phyloP scores from a whole-genome alignment of 108 stramenopile species.

The Nitzschia sp. region DNA sequence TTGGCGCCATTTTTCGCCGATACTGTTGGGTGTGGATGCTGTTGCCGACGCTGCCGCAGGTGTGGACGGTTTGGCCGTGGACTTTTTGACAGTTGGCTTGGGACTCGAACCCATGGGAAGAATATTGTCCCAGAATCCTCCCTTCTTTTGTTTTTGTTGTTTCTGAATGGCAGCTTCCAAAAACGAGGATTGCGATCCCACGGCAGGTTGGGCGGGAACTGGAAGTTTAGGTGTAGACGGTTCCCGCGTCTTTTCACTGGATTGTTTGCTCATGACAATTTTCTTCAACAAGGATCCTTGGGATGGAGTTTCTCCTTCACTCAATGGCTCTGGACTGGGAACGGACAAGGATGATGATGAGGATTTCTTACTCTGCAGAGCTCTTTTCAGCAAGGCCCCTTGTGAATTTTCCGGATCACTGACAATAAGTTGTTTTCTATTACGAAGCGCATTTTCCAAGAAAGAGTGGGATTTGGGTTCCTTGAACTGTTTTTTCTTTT shows the following conservation, averaged over 20 bases:
- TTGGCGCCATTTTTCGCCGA: too few species aligned
- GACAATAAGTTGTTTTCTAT: too few species aligned
- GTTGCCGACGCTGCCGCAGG: background rate
- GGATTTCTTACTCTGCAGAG: too few species aligned
- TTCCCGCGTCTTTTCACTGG: background rate
- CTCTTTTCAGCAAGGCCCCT: too few species aligned
- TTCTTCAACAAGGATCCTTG: background rate
- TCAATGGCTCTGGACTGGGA: background rate
- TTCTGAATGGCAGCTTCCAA: constrained; percentile 9
- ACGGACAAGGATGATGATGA: too few species aligned
- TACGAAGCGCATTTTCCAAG: too few species aligned
- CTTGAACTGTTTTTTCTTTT: too few species aligned
- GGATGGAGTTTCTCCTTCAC: background rate
- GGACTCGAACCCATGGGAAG: background rate
- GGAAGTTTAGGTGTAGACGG: background rate
- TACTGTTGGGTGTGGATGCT: too few species aligned
- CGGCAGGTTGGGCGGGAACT: background rate
- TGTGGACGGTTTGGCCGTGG: background rate
- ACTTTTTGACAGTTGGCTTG: background rate
- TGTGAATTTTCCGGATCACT: too few species aligned
- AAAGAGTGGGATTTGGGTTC: too few species aligned
- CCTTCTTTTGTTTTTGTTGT: background rate
- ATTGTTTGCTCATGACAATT: background rate
- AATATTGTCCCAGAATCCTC: constrained; percentile 8
- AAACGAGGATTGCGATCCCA: background rate